phyloP scores from a whole-genome alignment of 139 green algal species.

The Tetraselmis striata region DNA sequence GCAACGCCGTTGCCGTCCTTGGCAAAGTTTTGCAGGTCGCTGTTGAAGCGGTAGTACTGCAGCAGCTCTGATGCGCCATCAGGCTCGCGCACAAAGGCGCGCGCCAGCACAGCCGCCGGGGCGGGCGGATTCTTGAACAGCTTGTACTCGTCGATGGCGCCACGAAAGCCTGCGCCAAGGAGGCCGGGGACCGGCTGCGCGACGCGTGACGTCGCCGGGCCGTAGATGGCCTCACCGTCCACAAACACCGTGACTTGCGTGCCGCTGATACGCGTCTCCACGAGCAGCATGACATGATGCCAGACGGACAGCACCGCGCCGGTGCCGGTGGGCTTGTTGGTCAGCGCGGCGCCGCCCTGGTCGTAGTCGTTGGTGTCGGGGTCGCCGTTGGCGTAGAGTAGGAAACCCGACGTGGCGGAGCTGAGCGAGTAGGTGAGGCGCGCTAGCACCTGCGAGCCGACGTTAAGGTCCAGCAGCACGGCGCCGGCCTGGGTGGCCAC shows the following conservation, averaged over 20 bases:
- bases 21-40: not conserved
- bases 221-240: conserved; percentile 1
- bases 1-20: not conserved
- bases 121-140: not conserved
- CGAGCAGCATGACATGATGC: not conserved
- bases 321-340: not conserved
- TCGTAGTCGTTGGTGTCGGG: not conserved
- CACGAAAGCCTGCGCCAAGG: not conserved
- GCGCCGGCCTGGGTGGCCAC: not conserved
- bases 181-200: not conserved
- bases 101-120: not conserved
- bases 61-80: not conserved
- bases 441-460: not conserved
- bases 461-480: not conserved
- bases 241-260: not conserved
- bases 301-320: not conserved
- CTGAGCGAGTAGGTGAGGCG: not conserved
- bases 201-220: not conserved
- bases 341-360: not conserved
- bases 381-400: not conserved
- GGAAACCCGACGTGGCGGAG: not conserved
- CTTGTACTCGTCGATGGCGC: not conserved
- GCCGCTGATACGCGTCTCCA: not conserved
- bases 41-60: conserved; percentile 15
- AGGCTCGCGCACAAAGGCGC: not conserved